Conservation (phyloP, 1,284 basidiomycete genomes). For the Hypsizygus ulmarius region DNA sequence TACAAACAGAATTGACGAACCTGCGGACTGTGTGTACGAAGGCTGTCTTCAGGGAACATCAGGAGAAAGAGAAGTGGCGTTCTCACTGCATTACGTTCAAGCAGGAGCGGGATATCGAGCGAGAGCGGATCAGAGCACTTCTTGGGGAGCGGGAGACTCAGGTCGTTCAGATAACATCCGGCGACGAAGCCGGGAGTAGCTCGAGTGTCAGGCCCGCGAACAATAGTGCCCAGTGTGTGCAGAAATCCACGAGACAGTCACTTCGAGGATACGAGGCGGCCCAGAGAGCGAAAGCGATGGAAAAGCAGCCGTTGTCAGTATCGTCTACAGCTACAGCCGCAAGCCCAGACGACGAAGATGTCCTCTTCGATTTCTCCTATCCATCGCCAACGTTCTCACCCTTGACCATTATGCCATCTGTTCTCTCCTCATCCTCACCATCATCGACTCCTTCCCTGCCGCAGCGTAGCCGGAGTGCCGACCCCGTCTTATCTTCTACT, state of each 20-base stretch:
- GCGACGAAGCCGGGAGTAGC: background rate
- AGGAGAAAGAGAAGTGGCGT: slow-evolving; percentile 29
- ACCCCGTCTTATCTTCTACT: background rate
- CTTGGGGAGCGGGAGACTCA: slow-evolving; percentile 20
- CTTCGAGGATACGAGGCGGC: background rate
- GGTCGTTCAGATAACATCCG: background rate
- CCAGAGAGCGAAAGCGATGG: background rate
- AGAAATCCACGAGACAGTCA: background rate
- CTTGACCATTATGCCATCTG: background rate
- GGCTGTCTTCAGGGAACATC: slow-evolving; percentile 29
- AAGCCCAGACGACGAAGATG: background rate
- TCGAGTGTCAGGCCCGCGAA: no score
- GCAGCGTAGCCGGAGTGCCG: slow-evolving; percentile 6
- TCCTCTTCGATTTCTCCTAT: background rate
- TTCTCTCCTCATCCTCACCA: background rate
- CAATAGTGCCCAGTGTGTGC: no score
- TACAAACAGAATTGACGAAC: slow-evolving; percentile 26
- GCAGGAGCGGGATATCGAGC: slow-evolving; percentile 30
- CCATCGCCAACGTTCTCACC: slow-evolving; percentile 2
- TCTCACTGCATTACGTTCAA: slow-evolving; percentile 28
- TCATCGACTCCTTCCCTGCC: background rate
- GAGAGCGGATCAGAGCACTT: slow-evolving; percentile 23
- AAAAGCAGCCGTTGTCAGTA: background rate
- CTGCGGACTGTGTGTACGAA: slow-evolving; percentile 29
- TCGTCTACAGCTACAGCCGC: slow-evolving; percentile 3